Percentiles rank a stretch among this genome's conserved stretches.
These are phyloP conservation scores for Leucocoprinus birnbaumii DNA, from an alignment of 768 basidiomycete genomes.

Conservation along the genomic window DNA sequence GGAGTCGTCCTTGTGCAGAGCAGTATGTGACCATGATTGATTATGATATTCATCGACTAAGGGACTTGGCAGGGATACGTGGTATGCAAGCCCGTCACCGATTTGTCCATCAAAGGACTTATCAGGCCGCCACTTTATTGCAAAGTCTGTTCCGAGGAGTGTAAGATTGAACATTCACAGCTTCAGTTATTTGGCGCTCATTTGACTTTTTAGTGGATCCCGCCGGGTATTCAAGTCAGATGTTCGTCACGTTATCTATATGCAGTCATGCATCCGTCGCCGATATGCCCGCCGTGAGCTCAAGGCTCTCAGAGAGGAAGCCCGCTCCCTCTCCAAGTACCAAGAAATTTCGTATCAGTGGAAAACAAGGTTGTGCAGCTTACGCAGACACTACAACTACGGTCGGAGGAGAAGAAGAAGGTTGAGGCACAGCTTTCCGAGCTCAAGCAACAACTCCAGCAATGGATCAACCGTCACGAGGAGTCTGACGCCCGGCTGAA, in stretches of 20 bases:
- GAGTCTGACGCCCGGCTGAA: constrained; percentile 77
- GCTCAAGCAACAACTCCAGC: constrained; percentile 82
- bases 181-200: constrained; percentile 12
- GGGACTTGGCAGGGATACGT: constrained; percentile 53
- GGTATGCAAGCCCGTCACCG: constrained; percentile 66
- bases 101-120: constrained; percentile 53
- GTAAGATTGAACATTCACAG: constrained; percentile 44
- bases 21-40: constrained; percentile 50
- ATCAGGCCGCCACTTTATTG: constrained; percentile 64
- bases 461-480: constrained; percentile 85
- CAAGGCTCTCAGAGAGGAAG: constrained; percentile 81
- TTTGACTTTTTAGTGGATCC: constrained; percentile 39
- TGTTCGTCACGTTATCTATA: constrained; percentile 69
- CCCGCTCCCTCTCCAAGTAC: constrained; percentile 96
- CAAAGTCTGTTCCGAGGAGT: constrained; percentile 87
- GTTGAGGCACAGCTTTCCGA: constrained; percentile 71
- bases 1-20: constrained; percentile 78
- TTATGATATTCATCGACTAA: background rate
- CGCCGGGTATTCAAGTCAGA: constrained; percentile 57
- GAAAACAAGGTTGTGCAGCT: constrained; percentile 99
- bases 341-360: constrained; percentile 94
- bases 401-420: constrained; percentile 89
- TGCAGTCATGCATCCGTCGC: constrained; percentile 92
- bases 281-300: constrained; percentile 85
- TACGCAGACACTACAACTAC: constrained; percentile 88